Percentiles rank a stretch among this genome's conserved stretches.
Conservation (phyloP, 2,329 filamentous ascomycete genomes). For the Talaromyces marneffei region DNA sequence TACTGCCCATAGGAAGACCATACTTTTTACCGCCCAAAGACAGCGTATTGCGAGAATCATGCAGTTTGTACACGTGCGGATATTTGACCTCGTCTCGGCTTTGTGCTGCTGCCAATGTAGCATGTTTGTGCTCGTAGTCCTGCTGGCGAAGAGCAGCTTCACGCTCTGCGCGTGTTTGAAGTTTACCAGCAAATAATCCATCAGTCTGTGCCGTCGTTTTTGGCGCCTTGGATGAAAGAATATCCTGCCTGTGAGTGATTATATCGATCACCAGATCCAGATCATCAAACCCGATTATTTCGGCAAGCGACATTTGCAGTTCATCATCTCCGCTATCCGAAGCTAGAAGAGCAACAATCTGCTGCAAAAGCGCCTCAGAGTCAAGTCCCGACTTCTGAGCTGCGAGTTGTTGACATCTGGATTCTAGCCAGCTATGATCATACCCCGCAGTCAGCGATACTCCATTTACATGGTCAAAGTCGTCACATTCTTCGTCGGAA, state of each 20-base stretch:
- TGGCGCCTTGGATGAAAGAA: slow-evolving; percentile 45
- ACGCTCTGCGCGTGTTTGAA: slow-evolving; percentile 71
- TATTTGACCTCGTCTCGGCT: slow-evolving; percentile 69
- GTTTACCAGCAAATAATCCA: slow-evolving; percentile 45
- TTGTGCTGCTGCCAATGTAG: slow-evolving; percentile 63
- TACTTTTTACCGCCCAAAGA: slow-evolving; percentile 77
- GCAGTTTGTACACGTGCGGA: slow-evolving; percentile 84
- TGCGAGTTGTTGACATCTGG: slow-evolving; percentile 63
- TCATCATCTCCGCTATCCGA: slow-evolving; percentile 72
- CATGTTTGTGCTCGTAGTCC: slow-evolving; percentile 78
- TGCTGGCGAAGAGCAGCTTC: slow-evolving; percentile 69
- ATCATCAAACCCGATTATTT: slow-evolving; percentile 88
- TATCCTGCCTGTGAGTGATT: slow-evolving; percentile 67
- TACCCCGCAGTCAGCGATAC: slow-evolving; percentile 38
- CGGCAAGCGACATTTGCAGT: slow-evolving; percentile 82
- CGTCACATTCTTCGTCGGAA: slow-evolving; percentile 61
- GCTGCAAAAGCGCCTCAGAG: slow-evolving; percentile 64
- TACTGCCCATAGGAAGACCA: slow-evolving; percentile 68
- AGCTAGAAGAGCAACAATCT: slow-evolving; percentile 67
- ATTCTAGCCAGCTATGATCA: slow-evolving; percentile 63
- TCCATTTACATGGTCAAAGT: slow-evolving; percentile 53
- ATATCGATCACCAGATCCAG: slow-evolving; percentile 88
- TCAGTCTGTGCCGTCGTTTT: slow-evolving; percentile 36
- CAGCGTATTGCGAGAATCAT: slow-evolving; percentile 79
- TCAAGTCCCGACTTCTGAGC: slow-evolving; percentile 60